phyloP scores from a whole-genome alignment of 768 basidiomycete species.

The Tremella fuciformis region DNA sequence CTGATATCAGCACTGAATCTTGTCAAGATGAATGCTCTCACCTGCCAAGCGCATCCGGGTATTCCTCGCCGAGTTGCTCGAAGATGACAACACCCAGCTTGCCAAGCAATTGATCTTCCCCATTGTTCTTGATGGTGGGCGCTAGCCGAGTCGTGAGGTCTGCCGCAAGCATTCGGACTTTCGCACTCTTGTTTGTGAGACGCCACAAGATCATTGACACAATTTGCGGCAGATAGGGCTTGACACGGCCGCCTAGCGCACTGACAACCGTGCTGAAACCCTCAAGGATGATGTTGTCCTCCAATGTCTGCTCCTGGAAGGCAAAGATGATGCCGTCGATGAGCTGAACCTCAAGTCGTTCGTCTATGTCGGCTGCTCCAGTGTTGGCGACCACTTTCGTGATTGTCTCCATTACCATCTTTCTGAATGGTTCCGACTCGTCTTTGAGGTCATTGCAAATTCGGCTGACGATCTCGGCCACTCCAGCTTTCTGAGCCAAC shows the following conservation, averaged over 20 bases:
- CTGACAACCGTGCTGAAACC: constrained; percentile 98
- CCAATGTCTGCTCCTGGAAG: constrained; percentile 99
- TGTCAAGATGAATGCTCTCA: constrained; percentile 32
- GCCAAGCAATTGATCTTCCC: constrained; percentile 90
- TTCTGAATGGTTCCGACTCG: constrained; percentile 60
- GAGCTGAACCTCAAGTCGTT: constrained; percentile 85
- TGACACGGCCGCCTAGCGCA: constrained; percentile 88
- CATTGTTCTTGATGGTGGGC: constrained; percentile 97
- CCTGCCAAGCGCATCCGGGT: constrained; percentile 92
- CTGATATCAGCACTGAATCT: constrained; percentile 54
- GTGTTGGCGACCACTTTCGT: constrained; percentile 90
- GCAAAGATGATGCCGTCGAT: constrained; percentile 99
- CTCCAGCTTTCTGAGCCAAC: constrained; percentile 93
- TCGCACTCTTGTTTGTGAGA: constrained; percentile 98
- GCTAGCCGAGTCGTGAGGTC: constrained; percentile 93
- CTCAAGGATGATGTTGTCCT: constrained; percentile 98
- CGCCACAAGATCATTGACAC: constrained; percentile 99
- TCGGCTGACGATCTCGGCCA: constrained; percentile 88
- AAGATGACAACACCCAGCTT: constrained; percentile 95
- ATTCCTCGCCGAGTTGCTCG: constrained; percentile 98
- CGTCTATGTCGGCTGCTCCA: constrained; percentile 96
- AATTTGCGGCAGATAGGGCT: constrained; percentile 97
- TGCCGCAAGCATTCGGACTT: constrained; percentile 98
- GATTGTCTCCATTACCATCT: constrained; percentile 99
- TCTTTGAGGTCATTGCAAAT: constrained; percentile 83